phyloP scores from a whole-genome alignment of 768 basidiomycete genomes.

The Tricholoma hemisulphureum region DNA sequence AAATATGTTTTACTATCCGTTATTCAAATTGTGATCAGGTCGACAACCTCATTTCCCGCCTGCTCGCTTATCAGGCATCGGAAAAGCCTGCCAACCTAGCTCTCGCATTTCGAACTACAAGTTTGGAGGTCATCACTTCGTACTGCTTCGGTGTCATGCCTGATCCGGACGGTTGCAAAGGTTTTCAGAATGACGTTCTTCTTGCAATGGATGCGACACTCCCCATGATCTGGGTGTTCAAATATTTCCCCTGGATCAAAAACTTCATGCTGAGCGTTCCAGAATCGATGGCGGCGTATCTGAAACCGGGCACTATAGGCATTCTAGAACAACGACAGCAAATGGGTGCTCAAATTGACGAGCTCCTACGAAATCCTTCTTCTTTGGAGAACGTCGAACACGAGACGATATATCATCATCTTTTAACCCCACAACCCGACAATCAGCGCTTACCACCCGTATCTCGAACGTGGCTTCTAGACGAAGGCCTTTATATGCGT shows the following conservation, averaged over 20 bases:
- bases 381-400: constrained; percentile 30
- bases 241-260: constrained; percentile 35
- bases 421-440: constrained; percentile 31
- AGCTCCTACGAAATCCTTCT: constrained; percentile 31
- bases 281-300: constrained; percentile 31
- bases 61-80: constrained; percentile 21
- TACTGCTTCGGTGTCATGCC: constrained; percentile 34
- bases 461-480: constrained; percentile 33
- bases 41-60: constrained; percentile 30
- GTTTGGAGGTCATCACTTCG: constrained; percentile 39
- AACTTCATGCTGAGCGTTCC: constrained; percentile 31
- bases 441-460: constrained; percentile 31
- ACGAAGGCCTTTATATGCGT: constrained; percentile 35
- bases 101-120: constrained; percentile 38
- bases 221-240: constrained; percentile 38
- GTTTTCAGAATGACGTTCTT: constrained; percentile 35
- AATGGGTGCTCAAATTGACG: constrained; percentile 36
- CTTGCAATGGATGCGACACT: constrained; percentile 35
- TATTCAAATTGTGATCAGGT: constrained; percentile 20
- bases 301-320: constrained; percentile 35
- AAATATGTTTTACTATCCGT: not conserved
- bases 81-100: constrained; percentile 32
- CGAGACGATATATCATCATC: constrained; percentile 38
- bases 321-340: constrained; percentile 33
- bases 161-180: constrained; percentile 30